phyloP scores from a whole-genome alignment of 108 stramenopile species.

The Nannochloropsis granulata region DNA sequence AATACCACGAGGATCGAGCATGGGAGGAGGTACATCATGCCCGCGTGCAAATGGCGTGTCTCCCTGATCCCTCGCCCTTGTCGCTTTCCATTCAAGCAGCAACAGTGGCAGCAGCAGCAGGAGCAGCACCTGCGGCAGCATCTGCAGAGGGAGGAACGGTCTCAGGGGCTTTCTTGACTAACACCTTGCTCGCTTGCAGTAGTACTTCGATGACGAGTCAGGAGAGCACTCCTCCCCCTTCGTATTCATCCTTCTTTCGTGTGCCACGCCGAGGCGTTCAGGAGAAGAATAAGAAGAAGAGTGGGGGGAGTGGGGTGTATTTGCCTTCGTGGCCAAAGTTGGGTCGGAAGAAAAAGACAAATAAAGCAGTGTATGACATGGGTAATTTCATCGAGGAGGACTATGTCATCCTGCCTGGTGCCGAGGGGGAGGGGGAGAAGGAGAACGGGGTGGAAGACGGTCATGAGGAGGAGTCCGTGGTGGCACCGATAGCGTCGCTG shows the following conservation, averaged over 20 bases:
- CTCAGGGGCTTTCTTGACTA: background rate
- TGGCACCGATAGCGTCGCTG: too few relatives aligned
- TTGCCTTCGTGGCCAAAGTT: background rate
- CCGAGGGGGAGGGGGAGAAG: background rate
- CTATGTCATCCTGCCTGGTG: background rate
- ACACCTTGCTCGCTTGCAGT: background rate
- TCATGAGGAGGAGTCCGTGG: too few relatives aligned
- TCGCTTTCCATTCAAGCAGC: too few relatives aligned
- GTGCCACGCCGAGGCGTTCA: background rate
- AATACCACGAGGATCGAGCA: background rate
- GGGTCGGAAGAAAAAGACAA: background rate
- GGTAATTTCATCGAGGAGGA: background rate
- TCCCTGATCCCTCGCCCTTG: background rate
- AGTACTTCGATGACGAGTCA: background rate
- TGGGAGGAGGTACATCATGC: background rate
- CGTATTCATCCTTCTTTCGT: background rate
- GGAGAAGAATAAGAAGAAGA: background rate
- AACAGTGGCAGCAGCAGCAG: too few relatives aligned
- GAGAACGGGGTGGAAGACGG: background rate
- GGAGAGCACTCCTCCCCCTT: background rate
- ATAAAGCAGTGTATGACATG: background rate
- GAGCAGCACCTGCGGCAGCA: too few relatives aligned
- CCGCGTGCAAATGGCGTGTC: background rate
- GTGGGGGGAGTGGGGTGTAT: too few relatives aligned
- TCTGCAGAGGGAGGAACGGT: background rate